Evolutionary conservation across 139 green algal genomes (phyloP), one percentile per base, ranked within the genome.

Genomic region (Axilococcus clingmanii): DNA sequence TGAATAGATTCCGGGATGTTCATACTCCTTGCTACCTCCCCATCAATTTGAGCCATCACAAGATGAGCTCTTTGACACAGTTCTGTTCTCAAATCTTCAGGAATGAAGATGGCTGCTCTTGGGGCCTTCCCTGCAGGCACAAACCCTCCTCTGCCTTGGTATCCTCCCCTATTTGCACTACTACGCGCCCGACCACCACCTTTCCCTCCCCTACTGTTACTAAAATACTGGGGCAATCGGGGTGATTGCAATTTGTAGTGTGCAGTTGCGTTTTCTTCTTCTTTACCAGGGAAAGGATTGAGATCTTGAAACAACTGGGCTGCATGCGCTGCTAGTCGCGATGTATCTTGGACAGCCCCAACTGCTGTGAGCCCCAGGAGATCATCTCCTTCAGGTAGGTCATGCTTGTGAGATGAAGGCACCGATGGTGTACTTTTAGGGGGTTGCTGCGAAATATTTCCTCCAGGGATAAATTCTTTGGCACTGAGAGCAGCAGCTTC

Each of bases 261-360:
- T 25, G 41, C 9, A 7, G 41, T 7, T n/a, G n/a, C n/a, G n/a
- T n/a, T n/a, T n/a, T n/a, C n/a, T n/a, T n/a, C n/a, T n/a, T n/a
- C n/a, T n/a, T n/a, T n/a, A n/a, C n/a, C n/a, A n/a, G n/a, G n/a
- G 23, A 17, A 17, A 42, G 36, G 20, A 2, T 57, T 41, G 57
- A 41, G 11, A 32, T 24, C 47, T 68, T 53, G 12, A 89, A 59
- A 59, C 80, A 84, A 33, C 57, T 55, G n/a, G 65, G 57, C 46
- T 86, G 74, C 62, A 79, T 69, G 67, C 90, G 67, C 64, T 94
- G 77, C 52, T 80, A 57, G 22, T n/a, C n/a, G n/a, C n/a, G n/a
- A n/a, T n/a, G n/a, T n/a, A n/a, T n/a, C n/a, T n/a, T n/a, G n/a
- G n/a, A n/a, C n/a, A n/a, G n/a, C n/a, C n/a, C n/a, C n/a, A n/a